Evolutionary conservation across 768 basidiomycete species (phyloP).

Genomic region (Holtermanniella nyarrowii): DNA sequence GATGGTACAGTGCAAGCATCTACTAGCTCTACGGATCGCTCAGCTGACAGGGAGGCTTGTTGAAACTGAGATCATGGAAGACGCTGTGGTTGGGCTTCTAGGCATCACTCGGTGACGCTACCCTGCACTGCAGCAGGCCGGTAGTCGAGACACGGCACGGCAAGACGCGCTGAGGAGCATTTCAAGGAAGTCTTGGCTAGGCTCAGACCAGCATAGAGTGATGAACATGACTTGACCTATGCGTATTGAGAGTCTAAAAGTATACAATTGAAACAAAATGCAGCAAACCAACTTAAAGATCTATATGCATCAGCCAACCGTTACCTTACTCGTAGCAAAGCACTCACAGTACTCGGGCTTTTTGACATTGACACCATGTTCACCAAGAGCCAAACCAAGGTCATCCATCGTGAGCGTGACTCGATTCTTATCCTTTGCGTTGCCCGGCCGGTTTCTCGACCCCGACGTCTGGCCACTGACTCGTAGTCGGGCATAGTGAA

Average conservation of each 20-base stretch:
- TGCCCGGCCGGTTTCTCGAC: not conserved
- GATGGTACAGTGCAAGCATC: not conserved
- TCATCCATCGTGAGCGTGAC: conserved; percentile 98
- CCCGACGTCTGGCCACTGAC: conserved; percentile 50
- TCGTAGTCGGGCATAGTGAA: conserved; percentile 92
- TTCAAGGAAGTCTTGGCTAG: too few relatives aligned
- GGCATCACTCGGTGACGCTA: not conserved
- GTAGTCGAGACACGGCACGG: too few relatives aligned
- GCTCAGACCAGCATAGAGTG: too few relatives aligned
- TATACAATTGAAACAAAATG: not conserved
- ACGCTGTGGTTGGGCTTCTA: not conserved
- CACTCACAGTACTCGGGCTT: conserved; percentile 75
- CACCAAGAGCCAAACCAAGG: conserved; percentile 77
- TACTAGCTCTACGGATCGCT: not conserved
- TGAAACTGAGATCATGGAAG: not conserved
- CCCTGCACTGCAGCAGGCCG: not conserved
- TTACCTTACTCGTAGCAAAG: too few relatives aligned
- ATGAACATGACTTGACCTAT: not conserved
- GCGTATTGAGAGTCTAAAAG: not conserved
- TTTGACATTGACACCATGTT: conserved; percentile 87
- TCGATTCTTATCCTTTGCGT: conserved; percentile 51
- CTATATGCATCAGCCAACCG: not conserved
- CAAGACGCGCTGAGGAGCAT: too few relatives aligned
- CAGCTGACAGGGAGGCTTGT: not conserved
- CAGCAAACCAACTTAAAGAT: too few relatives aligned